A percentile compares a stretch with the other conserved stretches of the same genome.
phyloP scores from a whole-genome alignment of 257 asterid species.

The Petunia axillaris region DNA sequence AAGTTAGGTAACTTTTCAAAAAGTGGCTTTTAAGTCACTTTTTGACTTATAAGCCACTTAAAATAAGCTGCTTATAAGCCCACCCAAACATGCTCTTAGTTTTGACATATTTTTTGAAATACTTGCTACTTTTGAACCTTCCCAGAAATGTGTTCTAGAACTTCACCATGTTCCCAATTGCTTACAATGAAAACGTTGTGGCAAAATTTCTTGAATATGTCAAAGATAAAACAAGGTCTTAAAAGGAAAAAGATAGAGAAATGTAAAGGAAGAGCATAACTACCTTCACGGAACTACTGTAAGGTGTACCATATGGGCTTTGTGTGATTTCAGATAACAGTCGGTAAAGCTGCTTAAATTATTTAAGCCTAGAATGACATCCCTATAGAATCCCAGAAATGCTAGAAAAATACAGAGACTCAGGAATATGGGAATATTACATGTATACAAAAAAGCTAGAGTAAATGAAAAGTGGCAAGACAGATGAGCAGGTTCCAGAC shows the following conservation, averaged over 20 bases:
- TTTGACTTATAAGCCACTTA: too few species aligned
- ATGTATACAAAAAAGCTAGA: slow-evolving; percentile 12
- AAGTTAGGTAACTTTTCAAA: too few species aligned
- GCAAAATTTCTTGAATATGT: background rate
- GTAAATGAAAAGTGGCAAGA: background rate
- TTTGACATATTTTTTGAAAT: too few species aligned
- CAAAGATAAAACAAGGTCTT: too few species aligned
- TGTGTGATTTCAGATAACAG: slow-evolving; percentile 2
- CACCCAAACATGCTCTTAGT: too few species aligned
- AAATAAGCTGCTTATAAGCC: too few species aligned
- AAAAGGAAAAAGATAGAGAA: background rate
- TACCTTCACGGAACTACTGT: background rate
- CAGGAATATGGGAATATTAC: background rate
- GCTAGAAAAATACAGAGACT: background rate
- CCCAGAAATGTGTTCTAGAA: too few species aligned
- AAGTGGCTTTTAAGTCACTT: too few species aligned
- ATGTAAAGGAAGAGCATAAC: background rate
- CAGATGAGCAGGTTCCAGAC: slow-evolving; percentile 14
- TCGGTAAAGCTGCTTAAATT: background rate
- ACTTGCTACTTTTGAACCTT: too few species aligned
- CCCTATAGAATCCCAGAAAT: background rate
- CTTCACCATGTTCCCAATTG: too few species aligned
- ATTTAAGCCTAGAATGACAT: too few species aligned
- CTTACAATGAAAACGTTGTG: background rate
- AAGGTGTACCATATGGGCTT: background rate